Conservation (phyloP, 2,329 filamentous ascomycete genomes). For the Botryosphaeria agaves region DNA sequence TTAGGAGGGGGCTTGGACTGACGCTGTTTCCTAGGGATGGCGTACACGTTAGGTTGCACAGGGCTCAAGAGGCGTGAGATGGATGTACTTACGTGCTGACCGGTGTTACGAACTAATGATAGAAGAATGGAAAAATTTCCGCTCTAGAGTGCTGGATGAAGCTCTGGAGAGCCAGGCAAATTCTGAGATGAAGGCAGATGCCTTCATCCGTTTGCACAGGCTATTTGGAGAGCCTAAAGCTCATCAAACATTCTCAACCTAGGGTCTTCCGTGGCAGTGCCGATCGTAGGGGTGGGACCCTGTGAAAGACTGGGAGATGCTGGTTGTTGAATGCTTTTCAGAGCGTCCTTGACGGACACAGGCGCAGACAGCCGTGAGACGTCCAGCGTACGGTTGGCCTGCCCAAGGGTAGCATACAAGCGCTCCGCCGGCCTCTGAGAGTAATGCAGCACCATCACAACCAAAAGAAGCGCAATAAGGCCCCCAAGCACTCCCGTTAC, state of each 20-base stretch:
- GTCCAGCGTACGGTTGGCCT: background rate
- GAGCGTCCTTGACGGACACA: background rate
- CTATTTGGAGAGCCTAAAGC: too few species aligned
- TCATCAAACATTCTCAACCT: background rate
- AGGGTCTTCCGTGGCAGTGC: background rate
- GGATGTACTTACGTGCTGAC: too few species aligned
- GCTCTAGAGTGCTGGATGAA: too few species aligned
- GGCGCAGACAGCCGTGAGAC: background rate
- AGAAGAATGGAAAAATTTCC: too few species aligned
- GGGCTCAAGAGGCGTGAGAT: background rate
- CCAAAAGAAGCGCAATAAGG: background rate
- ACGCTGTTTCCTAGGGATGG: conserved; percentile 10
- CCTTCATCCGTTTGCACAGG: too few species aligned
- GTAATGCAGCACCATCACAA: background rate
- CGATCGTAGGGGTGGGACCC: background rate
- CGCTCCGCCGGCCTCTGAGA: background rate
- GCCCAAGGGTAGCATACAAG: background rate
- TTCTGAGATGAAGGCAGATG: too few species aligned
- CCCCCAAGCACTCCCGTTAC: background rate
- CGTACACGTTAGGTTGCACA: conserved; percentile 8
- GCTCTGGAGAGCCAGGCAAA: too few species aligned
- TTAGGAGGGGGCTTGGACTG: conserved; percentile 8
- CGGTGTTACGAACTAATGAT: too few species aligned
- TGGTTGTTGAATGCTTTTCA: background rate
- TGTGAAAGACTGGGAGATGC: background rate